These are phyloP conservation scores for Penicillium sp. DNA, from an alignment of 2,329 filamentous ascomycete species.

Conservation along the genomic window DNA sequence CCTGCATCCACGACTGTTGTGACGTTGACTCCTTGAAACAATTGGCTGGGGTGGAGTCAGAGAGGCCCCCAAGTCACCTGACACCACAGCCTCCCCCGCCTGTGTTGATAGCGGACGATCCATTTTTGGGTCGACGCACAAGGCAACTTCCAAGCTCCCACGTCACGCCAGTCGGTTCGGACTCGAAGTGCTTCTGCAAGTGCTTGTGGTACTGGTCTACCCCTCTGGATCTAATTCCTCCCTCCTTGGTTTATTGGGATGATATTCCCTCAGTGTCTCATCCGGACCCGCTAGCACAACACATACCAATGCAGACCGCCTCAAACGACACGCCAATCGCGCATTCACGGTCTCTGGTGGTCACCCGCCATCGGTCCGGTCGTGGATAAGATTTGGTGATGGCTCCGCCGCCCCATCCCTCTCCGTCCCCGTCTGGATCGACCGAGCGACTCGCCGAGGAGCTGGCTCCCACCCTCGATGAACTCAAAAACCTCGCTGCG, in stretches of 20 bases:
- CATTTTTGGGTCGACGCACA: slow-evolving; percentile 10
- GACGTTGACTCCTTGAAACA: background rate
- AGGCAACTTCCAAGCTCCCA: slow-evolving; percentile 6
- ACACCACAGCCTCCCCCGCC: slow-evolving; percentile 12
- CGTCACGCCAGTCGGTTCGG: slow-evolving; percentile 7
- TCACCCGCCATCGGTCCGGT: slow-evolving; percentile 36
- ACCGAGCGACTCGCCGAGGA: slow-evolving; percentile 42
- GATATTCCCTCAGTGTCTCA: slow-evolving; percentile 7
- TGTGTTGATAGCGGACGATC: slow-evolving; percentile 13
- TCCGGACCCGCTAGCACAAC: slow-evolving; percentile 23
- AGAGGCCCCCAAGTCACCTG: slow-evolving; percentile 23
- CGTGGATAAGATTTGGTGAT: slow-evolving; percentile 40
- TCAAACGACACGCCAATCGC: slow-evolving; percentile 33
- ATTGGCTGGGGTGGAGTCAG: background rate
- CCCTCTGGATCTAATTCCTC: background rate
- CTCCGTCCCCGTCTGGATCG: slow-evolving; percentile 36
- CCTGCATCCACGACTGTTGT: background rate
- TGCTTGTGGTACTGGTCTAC: background rate
- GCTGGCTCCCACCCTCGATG: slow-evolving; percentile 42
- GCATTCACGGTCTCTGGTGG: slow-evolving; percentile 41
- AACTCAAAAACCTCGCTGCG: slow-evolving; percentile 39
- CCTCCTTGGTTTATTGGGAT: background rate
- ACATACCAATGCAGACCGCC: slow-evolving; percentile 41
- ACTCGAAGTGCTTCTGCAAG: background rate
- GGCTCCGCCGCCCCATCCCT: slow-evolving; percentile 30